Evolutionary conservation across 208 protist genomes (phyloP).

Genomic region (Trichomonas vaginalis): DNA sequence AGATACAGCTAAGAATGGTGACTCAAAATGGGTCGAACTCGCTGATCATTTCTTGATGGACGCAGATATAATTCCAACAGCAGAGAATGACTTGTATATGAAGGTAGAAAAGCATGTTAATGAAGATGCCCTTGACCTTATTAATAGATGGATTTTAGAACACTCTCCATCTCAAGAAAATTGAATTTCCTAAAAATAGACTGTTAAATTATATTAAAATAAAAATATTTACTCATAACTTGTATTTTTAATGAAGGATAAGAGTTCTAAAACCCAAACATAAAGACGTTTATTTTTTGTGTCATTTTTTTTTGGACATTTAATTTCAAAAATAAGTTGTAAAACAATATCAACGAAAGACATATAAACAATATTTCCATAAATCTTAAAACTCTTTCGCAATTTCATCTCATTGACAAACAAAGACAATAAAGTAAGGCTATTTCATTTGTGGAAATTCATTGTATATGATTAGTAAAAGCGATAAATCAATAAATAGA

Average conservation of each 20-base stretch:
- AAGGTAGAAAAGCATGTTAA: not conserved
- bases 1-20: too few relatives aligned
- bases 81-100: not conserved
- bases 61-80: not conserved
- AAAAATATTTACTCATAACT: not conserved
- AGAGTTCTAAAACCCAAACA: not conserved
- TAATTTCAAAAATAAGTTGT: not conserved
- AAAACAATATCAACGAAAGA: not conserved
- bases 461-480: not conserved
- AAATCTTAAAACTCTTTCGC: not conserved
- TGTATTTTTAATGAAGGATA: not conserved
- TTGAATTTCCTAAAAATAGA: not conserved
- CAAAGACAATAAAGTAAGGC: not conserved
- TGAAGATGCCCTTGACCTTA: not conserved
- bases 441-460: not conserved
- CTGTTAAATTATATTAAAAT: not conserved
- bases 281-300: not conserved
- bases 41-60: not conserved
- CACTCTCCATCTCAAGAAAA: not conserved
- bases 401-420: not conserved
- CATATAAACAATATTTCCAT: not conserved
- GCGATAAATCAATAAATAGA: not conserved
- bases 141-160: not conserved
- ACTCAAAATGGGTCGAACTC: not conserved
- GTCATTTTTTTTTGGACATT: not conserved